Evolutionary conservation across 768 basidiomycete species (phyloP).

Genomic region (Fibroporia radiculosa): DNA sequence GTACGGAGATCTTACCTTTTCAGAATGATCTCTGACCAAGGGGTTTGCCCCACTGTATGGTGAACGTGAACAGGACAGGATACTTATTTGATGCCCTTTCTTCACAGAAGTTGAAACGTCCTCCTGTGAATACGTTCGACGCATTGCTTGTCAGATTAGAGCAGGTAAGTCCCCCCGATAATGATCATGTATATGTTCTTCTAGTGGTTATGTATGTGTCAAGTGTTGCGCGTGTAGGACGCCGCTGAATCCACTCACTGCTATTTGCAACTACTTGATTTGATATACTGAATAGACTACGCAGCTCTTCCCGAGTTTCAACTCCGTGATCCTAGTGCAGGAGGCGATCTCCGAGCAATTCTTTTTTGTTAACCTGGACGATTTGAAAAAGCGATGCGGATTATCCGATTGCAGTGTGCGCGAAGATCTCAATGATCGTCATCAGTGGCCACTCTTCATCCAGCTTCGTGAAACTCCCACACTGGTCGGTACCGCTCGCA

Average conservation of each 20-base stretch:
- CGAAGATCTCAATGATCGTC: background rate
- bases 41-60: background rate
- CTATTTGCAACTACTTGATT: background rate
- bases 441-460: conserved; percentile 6
- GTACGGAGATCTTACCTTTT: conserved; percentile 20
- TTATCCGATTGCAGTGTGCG: conserved; percentile 7
- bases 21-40: background rate
- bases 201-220: too few species aligned
- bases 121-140: conserved; percentile 29
- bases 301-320: conserved; percentile 28
- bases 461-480: background rate
- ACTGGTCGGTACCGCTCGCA: conserved; percentile 2
- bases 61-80: conserved; percentile 28
- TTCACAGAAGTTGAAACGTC: conserved; percentile 18
- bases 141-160: conserved; percentile 33
- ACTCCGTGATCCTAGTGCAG: conserved; percentile 35
- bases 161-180: conserved; percentile 27
- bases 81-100: conserved; percentile 46
- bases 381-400: conserved; percentile 9
- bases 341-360: conserved; percentile 42
- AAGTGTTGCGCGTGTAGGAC: background rate
- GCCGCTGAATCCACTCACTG: background rate
- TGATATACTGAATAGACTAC: background rate
- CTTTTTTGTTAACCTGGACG: conserved; percentile 41
- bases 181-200: too few species aligned